phyloP scores from a whole-genome alignment of 1,139 yeast species.

The Yamadazyma buinensis region DNA sequence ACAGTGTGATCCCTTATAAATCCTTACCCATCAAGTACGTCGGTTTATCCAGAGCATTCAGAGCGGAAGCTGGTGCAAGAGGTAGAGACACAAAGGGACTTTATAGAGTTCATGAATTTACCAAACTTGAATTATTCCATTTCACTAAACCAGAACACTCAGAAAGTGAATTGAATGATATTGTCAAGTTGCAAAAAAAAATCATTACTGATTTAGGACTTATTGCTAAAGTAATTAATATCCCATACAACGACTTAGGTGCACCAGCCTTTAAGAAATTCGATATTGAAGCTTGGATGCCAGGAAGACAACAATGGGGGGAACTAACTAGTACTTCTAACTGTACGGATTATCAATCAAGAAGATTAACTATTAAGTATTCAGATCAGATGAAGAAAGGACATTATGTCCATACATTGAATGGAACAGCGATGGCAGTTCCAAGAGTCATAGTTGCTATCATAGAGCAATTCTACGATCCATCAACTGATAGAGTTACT shows the following conservation, averaged over 20 bases:
- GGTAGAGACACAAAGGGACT: constrained; percentile 92
- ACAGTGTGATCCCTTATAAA: constrained; percentile 19
- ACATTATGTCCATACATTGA: constrained; percentile 73
- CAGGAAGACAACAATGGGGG: constrained; percentile 92
- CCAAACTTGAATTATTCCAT: constrained; percentile 91
- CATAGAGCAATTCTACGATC: constrained; percentile 78
- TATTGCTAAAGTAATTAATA: constrained; percentile 74
- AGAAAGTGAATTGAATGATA: constrained; percentile 49
- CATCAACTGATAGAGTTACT: constrained; percentile 45
- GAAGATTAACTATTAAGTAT: constrained; percentile 71
- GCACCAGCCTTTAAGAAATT: constrained; percentile 90
- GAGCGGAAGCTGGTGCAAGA: constrained; percentile 98
- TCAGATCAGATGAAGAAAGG: constrained; percentile 32
- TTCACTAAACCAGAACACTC: constrained; percentile 57
- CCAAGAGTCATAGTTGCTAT: constrained; percentile 89
- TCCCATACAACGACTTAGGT: constrained; percentile 91
- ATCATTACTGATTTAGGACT: constrained; percentile 68
- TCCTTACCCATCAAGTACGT: constrained; percentile 57
- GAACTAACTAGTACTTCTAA: constrained; percentile 90
- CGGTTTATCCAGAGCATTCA: constrained; percentile 82
- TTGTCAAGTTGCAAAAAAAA: constrained; percentile 62
- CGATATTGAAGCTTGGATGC: constrained; percentile 99
- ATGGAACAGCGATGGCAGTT: constrained; percentile 95
- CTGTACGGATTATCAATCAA: constrained; percentile 87
- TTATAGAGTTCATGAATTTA: constrained; percentile 94